Percentiles rank a stretch among this genome's conserved stretches.
These are phyloP conservation scores for Symbiodinium natans DNA, from an alignment of 73 alveolate species.

Conservation along the genomic window DNA sequence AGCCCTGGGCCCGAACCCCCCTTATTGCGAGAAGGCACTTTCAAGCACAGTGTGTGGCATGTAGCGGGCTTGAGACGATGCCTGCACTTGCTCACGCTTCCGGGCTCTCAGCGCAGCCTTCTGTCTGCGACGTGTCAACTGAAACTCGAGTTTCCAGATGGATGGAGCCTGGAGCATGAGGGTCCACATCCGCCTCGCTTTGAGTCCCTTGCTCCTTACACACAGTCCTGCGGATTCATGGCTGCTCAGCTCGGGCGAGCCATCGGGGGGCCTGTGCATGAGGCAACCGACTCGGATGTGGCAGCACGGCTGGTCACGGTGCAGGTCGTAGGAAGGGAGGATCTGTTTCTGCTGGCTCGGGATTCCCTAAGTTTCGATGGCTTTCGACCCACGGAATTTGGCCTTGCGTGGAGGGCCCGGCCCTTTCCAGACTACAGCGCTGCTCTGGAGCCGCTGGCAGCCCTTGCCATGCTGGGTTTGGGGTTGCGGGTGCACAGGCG, in stretches of 20 bases:
- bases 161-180: conserved; percentile 89
- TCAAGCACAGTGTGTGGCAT: conserved; percentile 51
- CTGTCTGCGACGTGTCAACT: not conserved
- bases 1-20: not conserved
- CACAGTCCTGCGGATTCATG: conserved; percentile 46
- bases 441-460: conserved; percentile 86
- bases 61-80: conserved; percentile 66
- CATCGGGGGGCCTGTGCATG: conserved; percentile 35
- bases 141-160: conserved; percentile 38
- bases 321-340: conserved; percentile 39
- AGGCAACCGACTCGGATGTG: not conserved
- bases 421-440: conserved; percentile 93
- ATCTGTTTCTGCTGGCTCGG: conserved; percentile 26
- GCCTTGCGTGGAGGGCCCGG: conserved; percentile 40
- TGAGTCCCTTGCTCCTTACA: conserved; percentile 73
- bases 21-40: conserved; percentile 44
- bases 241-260: conserved; percentile 69
- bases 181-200: conserved; percentile 62
- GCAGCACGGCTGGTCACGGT: conserved; percentile 21
- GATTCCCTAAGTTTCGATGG: not conserved
- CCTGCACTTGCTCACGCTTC: conserved; percentile 40
- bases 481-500: conserved; percentile 79
- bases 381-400: conserved; percentile 17
- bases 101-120: not conserved
- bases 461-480: conserved; percentile 51